Evolutionary conservation across 257 asterid genomes (phyloP), one percentile per base, ranked within the genome.

Genomic region (Prunella vulgaris): DNA sequence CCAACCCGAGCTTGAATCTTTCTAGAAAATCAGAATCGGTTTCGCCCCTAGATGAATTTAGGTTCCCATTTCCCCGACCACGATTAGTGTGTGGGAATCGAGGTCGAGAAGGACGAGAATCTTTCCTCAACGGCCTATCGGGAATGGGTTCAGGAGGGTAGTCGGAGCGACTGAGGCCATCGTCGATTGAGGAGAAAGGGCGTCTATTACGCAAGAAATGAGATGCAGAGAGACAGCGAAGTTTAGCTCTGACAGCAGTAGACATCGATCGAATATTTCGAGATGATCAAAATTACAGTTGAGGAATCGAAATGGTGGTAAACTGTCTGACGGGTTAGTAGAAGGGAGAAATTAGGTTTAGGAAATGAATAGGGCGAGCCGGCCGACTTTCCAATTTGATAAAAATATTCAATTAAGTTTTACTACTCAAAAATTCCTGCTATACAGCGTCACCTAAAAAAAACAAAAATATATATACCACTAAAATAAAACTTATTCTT

Each of bases 1-100:
- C 93, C 49, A 84, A 81, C 10, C 95, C 91, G 60, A 90, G 89
- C 80, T 84, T 89, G 84, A 93, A 84, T 54, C 82, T 88, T 70
- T 93, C 89, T 3, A 93, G 87, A 74, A 90, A 90, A 68, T 80
- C 87, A 66, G 88, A 83, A 69, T 90, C 85, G 6, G 76, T 76
- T 21, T 74, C 76, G 10, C 56, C 64, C 66, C 60, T 62, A 25
- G 37, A 15, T 24, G 80, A 70, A 37, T 56, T 78, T 54, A 30
- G 82, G 66, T 75, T 80, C 20, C 73, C 81, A 30, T 63, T 81
- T 61, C 65, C 81, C 32, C 65, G 71, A 54, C 28, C 73, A 18
- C 69, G 77, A 22, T 58, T 81, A 24, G 67, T 37, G 44, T 60
- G 69, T 33, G 85, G 76, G 56, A 63, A 65, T 12, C 77, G 74